Evolutionary conservation across 805 yeast species (phyloP).

Genomic region (Pichia deserticola): DNA sequence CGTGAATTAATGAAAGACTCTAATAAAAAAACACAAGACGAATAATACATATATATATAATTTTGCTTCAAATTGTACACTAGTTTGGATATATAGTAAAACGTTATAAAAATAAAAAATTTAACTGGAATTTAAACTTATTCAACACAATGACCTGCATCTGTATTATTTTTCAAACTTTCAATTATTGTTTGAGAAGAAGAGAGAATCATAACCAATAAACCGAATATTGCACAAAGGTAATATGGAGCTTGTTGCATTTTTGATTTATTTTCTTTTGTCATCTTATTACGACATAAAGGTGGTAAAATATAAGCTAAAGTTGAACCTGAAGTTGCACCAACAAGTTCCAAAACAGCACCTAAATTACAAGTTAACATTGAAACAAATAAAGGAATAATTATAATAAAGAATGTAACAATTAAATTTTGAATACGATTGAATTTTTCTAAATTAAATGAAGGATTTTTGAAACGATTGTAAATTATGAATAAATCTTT

Average conservation of each 20-base stretch:
- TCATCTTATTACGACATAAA: constrained; percentile 63
- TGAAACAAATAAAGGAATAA: constrained; percentile 67
- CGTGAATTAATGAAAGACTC: neutral
- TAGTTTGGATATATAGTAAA: neutral
- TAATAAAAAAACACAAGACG: neutral
- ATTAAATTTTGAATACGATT: constrained; percentile 46
- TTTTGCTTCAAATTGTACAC: too few species aligned
- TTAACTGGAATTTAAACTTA: neutral
- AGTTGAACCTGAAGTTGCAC: constrained; percentile 86
- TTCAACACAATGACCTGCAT: constrained; percentile 42
- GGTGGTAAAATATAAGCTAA: constrained; percentile 94
- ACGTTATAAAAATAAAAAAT: neutral
- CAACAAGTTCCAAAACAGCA: constrained; percentile 80
- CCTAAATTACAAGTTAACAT: constrained; percentile 83
- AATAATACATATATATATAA: neutral
- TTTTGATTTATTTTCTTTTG: constrained; percentile 35
- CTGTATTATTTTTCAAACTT: constrained; percentile 32
- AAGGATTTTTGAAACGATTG: constrained; percentile 14
- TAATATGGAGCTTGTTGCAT: constrained; percentile 49
- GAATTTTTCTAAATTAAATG: constrained; percentile 17
- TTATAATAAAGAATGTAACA: constrained; percentile 58
- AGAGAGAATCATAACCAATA: constrained; percentile 71
- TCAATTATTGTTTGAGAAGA: constrained; percentile 61
- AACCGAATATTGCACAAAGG: constrained; percentile 63
- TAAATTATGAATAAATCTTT: constrained; percentile 44